Evolutionary conservation across 371 early-diverging fungal genomes (phyloP), one percentile per base, ranked within the genome.

Genomic region (Sporodiniella umbellata): DNA sequence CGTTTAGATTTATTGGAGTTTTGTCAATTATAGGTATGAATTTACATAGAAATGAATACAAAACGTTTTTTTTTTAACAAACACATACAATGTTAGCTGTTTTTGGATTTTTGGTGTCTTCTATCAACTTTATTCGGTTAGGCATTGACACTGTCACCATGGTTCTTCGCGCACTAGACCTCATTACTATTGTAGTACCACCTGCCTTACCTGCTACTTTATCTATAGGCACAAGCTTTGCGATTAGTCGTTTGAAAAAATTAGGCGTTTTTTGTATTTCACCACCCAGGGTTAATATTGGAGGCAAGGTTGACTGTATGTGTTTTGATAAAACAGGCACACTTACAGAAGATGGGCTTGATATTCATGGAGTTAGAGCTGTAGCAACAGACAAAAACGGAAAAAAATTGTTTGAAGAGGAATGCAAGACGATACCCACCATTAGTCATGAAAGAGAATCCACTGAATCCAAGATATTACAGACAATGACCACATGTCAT

Each of bases 271-370:
- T 86, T 69, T 99, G 99, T 66, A 98, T 92, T 47, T 87, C 90
- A 37, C 95, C 96, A 1, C 87, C 95, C 6, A 78, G 95, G 14
- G 96, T 99, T 39, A 98, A 97, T 63, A 86, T 97, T 51, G 88
- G 96, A 31, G 99, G 99, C 33, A 94, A 94, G 56, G 73, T 99
- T 40, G 90, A 98, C 58, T 86, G 94, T 30, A 93, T 96, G 80
- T 90, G 95, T 56, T 99, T 99, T 80, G 99, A 99, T 77, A 99
- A 99, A 70, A 99, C 99, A 4, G 99, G 99, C 2, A 99, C 99
- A 4, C 67, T 99, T 42, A 99, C 99, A 1, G 95, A 98, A 62
- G 98, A 99, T 59, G 99, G 98, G 0, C 72, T 99, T 39, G 99
- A 98, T 62, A 91, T 99, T 8, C 80, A 95, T 39, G 98, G 98